Evolutionary conservation across 495 filamentous ascomycete species (phyloP).

Genomic region (Penicillium dipodomyicola): DNA sequence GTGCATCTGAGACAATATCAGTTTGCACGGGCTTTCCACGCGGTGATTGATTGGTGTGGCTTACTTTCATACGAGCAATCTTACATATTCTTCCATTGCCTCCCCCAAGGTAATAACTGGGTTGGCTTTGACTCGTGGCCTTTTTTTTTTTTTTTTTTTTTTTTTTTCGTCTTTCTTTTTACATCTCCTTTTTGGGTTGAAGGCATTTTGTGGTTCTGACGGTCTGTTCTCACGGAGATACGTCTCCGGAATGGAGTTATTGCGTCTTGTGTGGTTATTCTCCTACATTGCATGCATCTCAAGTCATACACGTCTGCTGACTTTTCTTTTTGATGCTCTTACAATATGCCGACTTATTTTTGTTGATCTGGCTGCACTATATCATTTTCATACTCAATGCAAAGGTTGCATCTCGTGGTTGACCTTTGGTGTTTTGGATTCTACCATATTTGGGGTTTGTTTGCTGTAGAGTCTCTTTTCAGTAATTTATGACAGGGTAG

Average conservation of each 20-base stretch:
- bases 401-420: conserved; percentile 11
- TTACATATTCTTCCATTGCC: not conserved
- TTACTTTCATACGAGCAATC: not conserved
- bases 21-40: not conserved
- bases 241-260: not conserved
- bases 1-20: not conserved
- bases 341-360: not conserved
- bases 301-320: not conserved
- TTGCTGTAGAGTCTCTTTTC: not conserved
- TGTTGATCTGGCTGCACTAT: not conserved
- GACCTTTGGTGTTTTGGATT: conserved; percentile 9
- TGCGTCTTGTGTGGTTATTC: not conserved
- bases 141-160: too few species aligned
- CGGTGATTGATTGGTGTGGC: not conserved
- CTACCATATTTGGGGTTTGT: not conserved
- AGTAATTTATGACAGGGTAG: not conserved
- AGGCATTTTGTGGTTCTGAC: not conserved
- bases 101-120: not conserved
- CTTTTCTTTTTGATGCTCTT: not conserved
- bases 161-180: not conserved
- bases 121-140: not conserved
- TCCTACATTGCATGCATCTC: conserved; percentile 2
- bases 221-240: not conserved
- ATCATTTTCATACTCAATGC: not conserved
- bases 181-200: not conserved